phyloP scores from a whole-genome alignment of 495 filamentous ascomycete genomes.

The Entonaema liquescens region DNA sequence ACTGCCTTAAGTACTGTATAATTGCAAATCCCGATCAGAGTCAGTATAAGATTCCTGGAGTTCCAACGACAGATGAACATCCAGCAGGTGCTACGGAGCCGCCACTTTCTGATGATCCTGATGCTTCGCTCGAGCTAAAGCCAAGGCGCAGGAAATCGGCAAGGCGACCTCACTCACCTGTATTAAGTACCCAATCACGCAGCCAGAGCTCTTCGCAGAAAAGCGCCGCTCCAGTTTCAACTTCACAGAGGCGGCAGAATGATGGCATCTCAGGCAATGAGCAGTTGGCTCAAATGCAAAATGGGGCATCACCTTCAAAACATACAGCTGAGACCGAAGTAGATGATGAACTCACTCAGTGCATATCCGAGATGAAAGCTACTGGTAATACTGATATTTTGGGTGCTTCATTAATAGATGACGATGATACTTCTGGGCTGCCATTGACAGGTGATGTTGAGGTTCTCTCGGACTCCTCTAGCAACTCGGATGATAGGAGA shows the following conservation, averaged over 20 bases:
- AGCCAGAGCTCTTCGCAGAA: slow-evolving; percentile 22
- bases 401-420: not conserved
- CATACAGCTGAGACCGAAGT: not conserved
- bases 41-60: slow-evolving; percentile 66
- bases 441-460: slow-evolving; percentile 12
- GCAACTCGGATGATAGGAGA: slow-evolving; percentile 10
- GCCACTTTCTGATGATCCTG: slow-evolving; percentile 23
- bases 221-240: slow-evolving; percentile 6
- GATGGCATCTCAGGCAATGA: not conserved
- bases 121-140: slow-evolving; percentile 47
- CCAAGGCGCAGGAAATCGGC: slow-evolving; percentile 17
- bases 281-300: not conserved
- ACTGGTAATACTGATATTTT: not conserved
- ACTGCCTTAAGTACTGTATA: slow-evolving; percentile 72
- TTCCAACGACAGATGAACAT: slow-evolving; percentile 9
- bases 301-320: not conserved
- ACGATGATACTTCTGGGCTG: not conserved
- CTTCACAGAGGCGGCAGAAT: slow-evolving; percentile 22
- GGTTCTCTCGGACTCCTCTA: slow-evolving; percentile 10
- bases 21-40: slow-evolving; percentile 66
- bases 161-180: not conserved
- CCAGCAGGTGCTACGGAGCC: not conserved
- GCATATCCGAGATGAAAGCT: slow-evolving; percentile 28
- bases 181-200: slow-evolving; percentile 24
- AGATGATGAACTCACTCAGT: slow-evolving; percentile 36